phyloP scores from a whole-genome alignment of 306 rosid species.

The Arachis hypogaea region DNA sequence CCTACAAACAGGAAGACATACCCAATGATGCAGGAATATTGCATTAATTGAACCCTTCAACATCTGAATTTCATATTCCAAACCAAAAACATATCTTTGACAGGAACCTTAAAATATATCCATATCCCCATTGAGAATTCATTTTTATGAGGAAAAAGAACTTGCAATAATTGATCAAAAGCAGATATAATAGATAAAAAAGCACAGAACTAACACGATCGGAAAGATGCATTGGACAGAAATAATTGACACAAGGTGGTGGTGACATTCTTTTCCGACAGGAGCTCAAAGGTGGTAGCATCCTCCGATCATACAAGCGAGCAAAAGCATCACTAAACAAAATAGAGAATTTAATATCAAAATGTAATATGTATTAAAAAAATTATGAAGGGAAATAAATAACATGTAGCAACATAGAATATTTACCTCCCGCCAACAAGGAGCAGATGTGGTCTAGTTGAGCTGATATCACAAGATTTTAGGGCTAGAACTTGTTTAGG shows the following conservation, averaged over 20 bases:
- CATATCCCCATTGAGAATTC: neutral
- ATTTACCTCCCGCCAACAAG: constrained; percentile 97
- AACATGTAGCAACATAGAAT: constrained; percentile 29
- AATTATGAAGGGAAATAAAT: neutral
- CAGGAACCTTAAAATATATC: neutral
- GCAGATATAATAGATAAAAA: constrained; percentile 19
- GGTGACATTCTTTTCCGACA: constrained; percentile 74
- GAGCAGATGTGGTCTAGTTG: constrained; percentile 90
- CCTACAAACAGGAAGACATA: constrained; percentile 11
- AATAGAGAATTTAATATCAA: constrained; percentile 40
- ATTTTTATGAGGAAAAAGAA: neutral
- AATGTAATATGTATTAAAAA: constrained; percentile 6
- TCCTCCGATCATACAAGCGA: constrained; percentile 96
- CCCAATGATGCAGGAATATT: constrained; percentile 7
- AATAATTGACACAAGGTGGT: constrained; percentile 93
- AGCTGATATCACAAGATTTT: constrained; percentile 91
- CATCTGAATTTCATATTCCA: constrained; percentile 3
- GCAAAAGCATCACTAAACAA: constrained; percentile 92
- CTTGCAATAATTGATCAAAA: constrained; percentile 5
- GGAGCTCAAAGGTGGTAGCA: constrained; percentile 82
- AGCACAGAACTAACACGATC: constrained; percentile 70
- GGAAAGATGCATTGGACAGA: constrained; percentile 98
- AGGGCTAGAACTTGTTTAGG: constrained; percentile 82
- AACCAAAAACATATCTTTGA: neutral
- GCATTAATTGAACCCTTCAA: neutral